Percentiles rank a stretch among this genome's conserved stretches.
These are phyloP conservation scores for Rhazya stricta DNA, from an alignment of 257 asterid genomes.

Conservation along the genomic window DNA sequence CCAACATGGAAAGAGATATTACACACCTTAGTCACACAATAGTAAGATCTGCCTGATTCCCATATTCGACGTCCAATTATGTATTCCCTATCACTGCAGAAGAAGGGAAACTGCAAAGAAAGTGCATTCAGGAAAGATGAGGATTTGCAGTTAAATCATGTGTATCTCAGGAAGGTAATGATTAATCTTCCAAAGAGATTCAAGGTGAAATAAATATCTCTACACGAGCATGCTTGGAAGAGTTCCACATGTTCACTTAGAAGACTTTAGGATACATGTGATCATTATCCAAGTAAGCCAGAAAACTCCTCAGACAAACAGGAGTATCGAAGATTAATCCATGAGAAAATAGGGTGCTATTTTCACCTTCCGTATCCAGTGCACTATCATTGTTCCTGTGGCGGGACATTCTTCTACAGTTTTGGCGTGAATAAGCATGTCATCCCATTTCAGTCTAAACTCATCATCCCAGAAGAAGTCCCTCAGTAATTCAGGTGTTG, in stretches of 20 bases:
- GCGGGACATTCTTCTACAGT: constrained; percentile 72
- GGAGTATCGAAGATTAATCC: not conserved
- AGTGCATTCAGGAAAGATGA: constrained; percentile 9
- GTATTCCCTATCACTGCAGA: constrained; percentile 95
- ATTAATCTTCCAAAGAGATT: not conserved
- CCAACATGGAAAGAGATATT: constrained; percentile 6
- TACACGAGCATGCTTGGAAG: not conserved
- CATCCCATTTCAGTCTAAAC: constrained; percentile 83
- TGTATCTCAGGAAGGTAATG: not conserved
- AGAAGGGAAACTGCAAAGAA: constrained; percentile 82
- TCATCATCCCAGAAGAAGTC: constrained; percentile 98
- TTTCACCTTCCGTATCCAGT: constrained; percentile 84
- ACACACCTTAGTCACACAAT: constrained; percentile 74
- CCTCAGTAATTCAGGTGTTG: constrained; percentile 78
- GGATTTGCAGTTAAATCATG: constrained; percentile 4
- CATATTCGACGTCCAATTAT: constrained; percentile 88
- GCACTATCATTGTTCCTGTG: constrained; percentile 79
- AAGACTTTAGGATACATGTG: not conserved
- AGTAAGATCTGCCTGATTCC: constrained; percentile 84
- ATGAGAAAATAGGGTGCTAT: not conserved
- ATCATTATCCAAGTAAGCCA: not conserved
- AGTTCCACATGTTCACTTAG: not conserved
- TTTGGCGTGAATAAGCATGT: constrained; percentile 68
- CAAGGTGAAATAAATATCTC: not conserved
- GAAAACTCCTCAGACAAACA: not conserved